phyloP scores from a whole-genome alignment of 805 yeast species.

The Maudiozyma turicensis region DNA sequence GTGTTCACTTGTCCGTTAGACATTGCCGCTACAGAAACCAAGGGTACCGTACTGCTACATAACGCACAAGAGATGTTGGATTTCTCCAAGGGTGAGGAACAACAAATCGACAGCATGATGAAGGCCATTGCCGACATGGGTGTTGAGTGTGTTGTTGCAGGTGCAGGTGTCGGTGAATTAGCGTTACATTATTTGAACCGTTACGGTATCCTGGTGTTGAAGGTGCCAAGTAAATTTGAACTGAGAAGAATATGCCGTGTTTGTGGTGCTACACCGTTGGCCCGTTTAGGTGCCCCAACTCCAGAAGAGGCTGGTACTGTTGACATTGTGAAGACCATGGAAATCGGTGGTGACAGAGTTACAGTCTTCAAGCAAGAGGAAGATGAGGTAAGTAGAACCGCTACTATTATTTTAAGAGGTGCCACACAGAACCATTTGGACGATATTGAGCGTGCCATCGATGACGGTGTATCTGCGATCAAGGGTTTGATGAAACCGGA shows the following conservation, averaged over 20 bases:
- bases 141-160: constrained; percentile 84
- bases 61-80: constrained; percentile 96
- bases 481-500: constrained; percentile 78
- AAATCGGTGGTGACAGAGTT: constrained; percentile 96
- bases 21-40: constrained; percentile 93
- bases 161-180: constrained; percentile 84
- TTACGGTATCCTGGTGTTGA: constrained; percentile 72
- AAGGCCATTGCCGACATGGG: constrained; percentile 79
- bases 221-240: constrained; percentile 90
- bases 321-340: constrained; percentile 81
- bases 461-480: constrained; percentile 89
- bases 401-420: constrained; percentile 90
- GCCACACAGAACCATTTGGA: constrained; percentile 92
- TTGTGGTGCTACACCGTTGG: constrained; percentile 94
- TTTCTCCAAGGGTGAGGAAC: constrained; percentile 93
- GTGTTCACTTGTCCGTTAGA: constrained; percentile 92
- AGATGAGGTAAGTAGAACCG: constrained; percentile 58
- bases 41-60: constrained; percentile 92
- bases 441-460: constrained; percentile 94
- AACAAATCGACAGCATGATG: constrained; percentile 77
- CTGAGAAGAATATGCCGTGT: constrained; percentile 89
- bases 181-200: constrained; percentile 90
- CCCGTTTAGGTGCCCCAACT: constrained; percentile 88
- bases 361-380: constrained; percentile 79
- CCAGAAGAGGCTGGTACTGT: constrained; percentile 88